Evolutionary conservation across 106 monocot species (phyloP).

Genomic region (Xerophyta viscosa): DNA sequence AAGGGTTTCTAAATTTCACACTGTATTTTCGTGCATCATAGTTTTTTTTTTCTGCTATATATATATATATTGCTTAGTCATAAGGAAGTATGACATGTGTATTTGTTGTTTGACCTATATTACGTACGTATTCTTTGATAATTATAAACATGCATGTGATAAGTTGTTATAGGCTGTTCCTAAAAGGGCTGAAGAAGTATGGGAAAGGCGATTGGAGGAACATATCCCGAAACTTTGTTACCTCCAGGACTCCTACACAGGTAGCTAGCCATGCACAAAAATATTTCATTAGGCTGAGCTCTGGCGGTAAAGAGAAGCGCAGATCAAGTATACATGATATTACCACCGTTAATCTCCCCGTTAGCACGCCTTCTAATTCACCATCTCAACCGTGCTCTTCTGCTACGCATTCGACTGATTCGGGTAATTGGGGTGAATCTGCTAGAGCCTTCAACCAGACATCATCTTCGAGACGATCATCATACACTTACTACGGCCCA

Average conservation of each 20-base stretch:
- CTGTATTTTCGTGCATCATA: no score
- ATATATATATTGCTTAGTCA: no score
- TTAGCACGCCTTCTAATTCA: not conserved
- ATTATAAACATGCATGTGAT: not conserved
- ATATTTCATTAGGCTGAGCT: conserved; percentile 80
- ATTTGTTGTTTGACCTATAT: no score
- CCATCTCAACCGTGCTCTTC: not conserved
- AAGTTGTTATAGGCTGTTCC: conserved; percentile 48
- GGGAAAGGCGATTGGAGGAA: conserved; percentile 92
- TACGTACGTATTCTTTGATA: no score
- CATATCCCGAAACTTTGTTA: conserved; percentile 73
- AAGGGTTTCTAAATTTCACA: no score
- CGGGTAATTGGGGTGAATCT: not conserved
- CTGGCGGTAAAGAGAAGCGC: conserved; percentile 81
- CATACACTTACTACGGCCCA: not conserved
- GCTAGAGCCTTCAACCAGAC: not conserved
- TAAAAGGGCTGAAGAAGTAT: conserved; percentile 84
- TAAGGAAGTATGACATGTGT: no score
- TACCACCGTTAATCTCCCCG: conserved; percentile 43
- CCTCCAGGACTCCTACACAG: conserved; percentile 64
- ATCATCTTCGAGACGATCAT: no score
- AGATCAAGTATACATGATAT: conserved; percentile 95
- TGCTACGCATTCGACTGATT: not conserved
- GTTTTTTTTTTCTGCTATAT: no score
- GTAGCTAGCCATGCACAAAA: conserved; percentile 91